Conservation (phyloP, 2,329 filamentous ascomycete genomes). For the Cladobotryum protrusum region DNA sequence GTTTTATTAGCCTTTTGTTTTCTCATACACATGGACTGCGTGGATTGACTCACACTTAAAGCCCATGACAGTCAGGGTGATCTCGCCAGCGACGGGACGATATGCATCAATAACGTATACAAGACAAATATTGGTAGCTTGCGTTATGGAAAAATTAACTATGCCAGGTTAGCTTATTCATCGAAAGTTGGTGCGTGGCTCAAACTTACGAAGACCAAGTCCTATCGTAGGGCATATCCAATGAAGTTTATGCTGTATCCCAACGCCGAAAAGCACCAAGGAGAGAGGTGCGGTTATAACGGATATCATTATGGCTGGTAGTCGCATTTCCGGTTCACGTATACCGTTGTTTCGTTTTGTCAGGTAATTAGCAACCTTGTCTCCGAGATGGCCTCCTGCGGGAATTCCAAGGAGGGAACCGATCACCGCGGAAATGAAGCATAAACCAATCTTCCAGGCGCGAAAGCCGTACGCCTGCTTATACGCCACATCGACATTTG, state of each 20-base stretch:
- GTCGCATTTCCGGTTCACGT: constrained; percentile 54
- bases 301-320: constrained; percentile 47
- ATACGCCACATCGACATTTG: constrained; percentile 44
- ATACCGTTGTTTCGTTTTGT: constrained; percentile 49
- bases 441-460: constrained; percentile 43
- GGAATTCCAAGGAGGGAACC: constrained; percentile 44
- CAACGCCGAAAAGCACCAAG: constrained; percentile 41
- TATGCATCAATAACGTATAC: constrained; percentile 55
- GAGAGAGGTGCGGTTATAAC: constrained; percentile 43
- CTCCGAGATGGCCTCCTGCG: constrained; percentile 41
- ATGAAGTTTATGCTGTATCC: constrained; percentile 39
- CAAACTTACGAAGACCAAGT: constrained; percentile 42
- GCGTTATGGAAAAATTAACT: constrained; percentile 52
- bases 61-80: constrained; percentile 45
- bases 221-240: constrained; percentile 53
- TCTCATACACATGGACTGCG: neutral
- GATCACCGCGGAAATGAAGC: constrained; percentile 43
- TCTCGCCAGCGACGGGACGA: constrained; percentile 50
- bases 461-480: constrained; percentile 35
- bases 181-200: no score
- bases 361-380: constrained; percentile 42
- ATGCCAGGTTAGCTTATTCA: constrained; percentile 7
- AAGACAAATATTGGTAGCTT: constrained; percentile 49
- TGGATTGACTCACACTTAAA: constrained; percentile 43
- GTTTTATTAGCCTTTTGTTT: constrained; percentile 9